These are phyloP conservation scores for Amanita molliuscula DNA, from an alignment of 768 basidiomycete species.

Conservation along the genomic window DNA sequence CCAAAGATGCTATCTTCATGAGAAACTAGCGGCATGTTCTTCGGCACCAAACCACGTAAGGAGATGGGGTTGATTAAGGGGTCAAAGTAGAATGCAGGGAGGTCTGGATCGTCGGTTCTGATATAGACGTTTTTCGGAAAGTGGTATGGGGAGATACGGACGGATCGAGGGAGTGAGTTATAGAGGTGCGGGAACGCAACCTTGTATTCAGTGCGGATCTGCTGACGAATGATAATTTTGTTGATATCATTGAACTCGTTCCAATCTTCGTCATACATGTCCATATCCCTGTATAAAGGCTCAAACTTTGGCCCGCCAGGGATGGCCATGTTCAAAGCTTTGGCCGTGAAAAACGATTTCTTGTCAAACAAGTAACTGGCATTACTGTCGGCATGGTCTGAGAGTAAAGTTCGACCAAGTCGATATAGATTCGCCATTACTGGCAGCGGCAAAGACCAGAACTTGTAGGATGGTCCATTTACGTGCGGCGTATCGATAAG, in stretches of 20 bases:
- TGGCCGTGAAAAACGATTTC: slow-evolving; percentile 96
- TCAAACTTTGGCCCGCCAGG: slow-evolving; percentile 99
- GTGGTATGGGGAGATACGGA: slow-evolving; percentile 88
- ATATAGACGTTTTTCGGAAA: slow-evolving; percentile 96
- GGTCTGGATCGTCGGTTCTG: slow-evolving; percentile 97
- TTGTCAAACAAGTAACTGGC: slow-evolving; percentile 94
- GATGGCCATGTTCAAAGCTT: slow-evolving; percentile 93
- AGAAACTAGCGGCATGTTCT: slow-evolving; percentile 72
- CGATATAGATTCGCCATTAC: slow-evolving; percentile 97
- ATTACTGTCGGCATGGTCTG: slow-evolving; percentile 87
- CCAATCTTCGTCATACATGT: slow-evolving; percentile 97
- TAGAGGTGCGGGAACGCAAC: slow-evolving; percentile 98
- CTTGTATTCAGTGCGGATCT: slow-evolving; percentile 98
- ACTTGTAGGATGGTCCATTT: slow-evolving; percentile 89
- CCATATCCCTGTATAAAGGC: slow-evolving; percentile 94
- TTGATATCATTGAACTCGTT: slow-evolving; percentile 99
- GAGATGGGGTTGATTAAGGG: slow-evolving; percentile 98
- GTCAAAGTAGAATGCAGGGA: slow-evolving; percentile 98
- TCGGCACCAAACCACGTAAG: slow-evolving; percentile 73
- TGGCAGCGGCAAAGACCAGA: slow-evolving; percentile 87
- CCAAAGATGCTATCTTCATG: slow-evolving; percentile 95
- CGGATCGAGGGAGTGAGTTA: slow-evolving; percentile 93
- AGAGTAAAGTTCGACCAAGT: slow-evolving; percentile 86
- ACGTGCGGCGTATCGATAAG: slow-evolving; percentile 76
- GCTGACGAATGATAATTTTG: slow-evolving; percentile 98